Percentiles rank a stretch among this genome's conserved stretches.
Evolutionary conservation across 495 filamentous ascomycete genomes (phyloP).

Genomic region (Penicillium mononematosum): DNA sequence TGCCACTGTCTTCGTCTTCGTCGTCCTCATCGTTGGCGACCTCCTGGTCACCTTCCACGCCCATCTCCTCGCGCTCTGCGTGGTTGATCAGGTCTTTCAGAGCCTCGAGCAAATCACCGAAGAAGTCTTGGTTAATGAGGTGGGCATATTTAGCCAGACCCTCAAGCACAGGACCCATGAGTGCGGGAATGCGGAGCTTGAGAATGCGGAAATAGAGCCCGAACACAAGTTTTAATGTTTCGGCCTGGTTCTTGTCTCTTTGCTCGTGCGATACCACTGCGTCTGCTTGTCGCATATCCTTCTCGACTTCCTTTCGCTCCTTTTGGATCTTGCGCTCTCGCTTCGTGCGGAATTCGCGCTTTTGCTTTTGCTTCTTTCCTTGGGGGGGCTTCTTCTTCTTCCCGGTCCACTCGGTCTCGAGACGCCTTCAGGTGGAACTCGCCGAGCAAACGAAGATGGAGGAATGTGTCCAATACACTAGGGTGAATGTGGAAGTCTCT

Average conservation of each 20-base stretch:
- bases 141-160: conserved; percentile 90
- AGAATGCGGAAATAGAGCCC: conserved; percentile 91
- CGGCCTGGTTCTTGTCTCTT: conserved; percentile 85
- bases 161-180: conserved; percentile 94
- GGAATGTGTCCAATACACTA: conserved; percentile 83
- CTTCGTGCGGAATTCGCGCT: conserved; percentile 75
- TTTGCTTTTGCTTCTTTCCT: conserved; percentile 67
- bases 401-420: conserved; percentile 64
- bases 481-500: conserved; percentile 78
- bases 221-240: conserved; percentile 94
- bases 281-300: conserved; percentile 92
- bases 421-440: conserved; percentile 86
- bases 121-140: conserved; percentile 97
- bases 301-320: conserved; percentile 81
- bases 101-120: conserved; percentile 91
- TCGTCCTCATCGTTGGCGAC: conserved; percentile 34
- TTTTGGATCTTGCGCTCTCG: conserved; percentile 69
- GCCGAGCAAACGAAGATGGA: conserved; percentile 81
- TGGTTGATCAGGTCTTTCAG: conserved; percentile 84
- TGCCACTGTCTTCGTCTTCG: conserved; percentile 41
- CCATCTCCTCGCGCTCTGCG: conserved; percentile 54
- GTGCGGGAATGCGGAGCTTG: conserved; percentile 66
- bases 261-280: conserved; percentile 88
- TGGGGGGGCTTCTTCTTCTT: conserved; percentile 36
- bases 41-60: conserved; percentile 44